Base-by-base conservation (phyloP, 345 rosid species). In the Anacardium occidentale region DNA sequence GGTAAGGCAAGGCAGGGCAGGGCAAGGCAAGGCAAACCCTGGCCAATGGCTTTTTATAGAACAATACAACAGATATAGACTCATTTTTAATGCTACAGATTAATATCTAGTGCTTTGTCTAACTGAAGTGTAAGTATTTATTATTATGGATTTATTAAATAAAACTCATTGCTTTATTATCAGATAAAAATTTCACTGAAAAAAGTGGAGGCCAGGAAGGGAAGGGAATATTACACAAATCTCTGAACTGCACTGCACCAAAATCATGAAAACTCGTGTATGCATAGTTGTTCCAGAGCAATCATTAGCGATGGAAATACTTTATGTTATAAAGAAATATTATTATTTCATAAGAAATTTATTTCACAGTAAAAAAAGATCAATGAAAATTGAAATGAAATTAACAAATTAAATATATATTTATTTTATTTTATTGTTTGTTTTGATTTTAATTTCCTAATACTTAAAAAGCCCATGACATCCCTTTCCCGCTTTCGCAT, bases 401-500 rank as follows among this genome's bases (percentile, higher is more conserved):
- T 1, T n/a, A n/a, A n/a, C n/a, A n/a, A n/a, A n/a, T n/a, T n/a
- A n/a, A n/a, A n/a, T n/a, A n/a, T n/a, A n/a, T n/a, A n/a, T n/a
- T n/a, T n/a, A n/a, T 34, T 32, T 5, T 32, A 32, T 32, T 32
- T 32, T 2, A 32, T 32, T 32, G 37, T 32, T 56, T 47, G 2
- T 54, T 45, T 42, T 26, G 3, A 12, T 44, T 37, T 34, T 10
- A 18, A 58, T 67, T 62, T 61, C 40, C 40, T 56, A 66, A 72
- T 20, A 26, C 26, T 37, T 22, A 40, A 56, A 5, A 5, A 7
- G 42, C 42, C 42, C 42, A 37, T 6, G 5, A 11, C 21, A 68
- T 76, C 80, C 10, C 61, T 80, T 78, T 74, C 81, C 61, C 63
- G 70, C 75, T 78, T 85, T 85, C 85, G 74, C 85, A 82, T 79